These are phyloP conservation scores for Mycothermus thermophilus DNA, from an alignment of 495 filamentous ascomycete genomes.

Conservation along the genomic window DNA sequence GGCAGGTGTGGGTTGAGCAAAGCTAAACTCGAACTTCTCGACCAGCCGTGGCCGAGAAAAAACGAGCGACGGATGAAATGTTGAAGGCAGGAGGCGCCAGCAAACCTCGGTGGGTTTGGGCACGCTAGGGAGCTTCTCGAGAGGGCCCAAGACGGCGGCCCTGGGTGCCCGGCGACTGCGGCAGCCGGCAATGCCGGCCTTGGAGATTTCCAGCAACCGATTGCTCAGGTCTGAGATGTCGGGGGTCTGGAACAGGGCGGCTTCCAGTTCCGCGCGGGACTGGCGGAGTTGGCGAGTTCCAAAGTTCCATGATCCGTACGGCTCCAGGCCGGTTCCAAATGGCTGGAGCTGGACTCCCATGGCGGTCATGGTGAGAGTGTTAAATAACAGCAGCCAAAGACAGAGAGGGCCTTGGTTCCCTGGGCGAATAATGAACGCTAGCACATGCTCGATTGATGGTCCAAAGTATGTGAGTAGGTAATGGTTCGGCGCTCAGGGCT, in stretches of 20 bases:
- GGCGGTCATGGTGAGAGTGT: background rate
- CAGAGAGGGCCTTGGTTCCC: too few species aligned
- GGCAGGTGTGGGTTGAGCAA: constrained; percentile 3
- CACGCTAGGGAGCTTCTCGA: too few species aligned
- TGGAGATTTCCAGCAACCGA: constrained; percentile 9
- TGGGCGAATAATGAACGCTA: too few species aligned
- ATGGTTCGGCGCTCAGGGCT: too few species aligned
- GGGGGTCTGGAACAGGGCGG: constrained; percentile 12
- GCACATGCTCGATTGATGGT: too few species aligned
- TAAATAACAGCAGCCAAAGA: background rate
- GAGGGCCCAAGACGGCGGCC: background rate
- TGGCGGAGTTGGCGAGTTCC: constrained; percentile 8
- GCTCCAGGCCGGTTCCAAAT: constrained; percentile 14
- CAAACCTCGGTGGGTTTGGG: too few species aligned
- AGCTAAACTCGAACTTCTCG: constrained; percentile 10
- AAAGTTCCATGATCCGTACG: constrained; percentile 20
- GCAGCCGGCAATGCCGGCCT: background rate
- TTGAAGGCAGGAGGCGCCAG: background rate
- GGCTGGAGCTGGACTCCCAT: constrained; percentile 20
- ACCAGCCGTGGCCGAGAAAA: constrained; percentile 9
- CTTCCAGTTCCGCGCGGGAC: constrained; percentile 8
- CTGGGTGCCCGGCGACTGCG: background rate
- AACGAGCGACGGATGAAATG: background rate
- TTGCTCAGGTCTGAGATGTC: constrained; percentile 9
- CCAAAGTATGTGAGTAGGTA: too few species aligned